Percentiles rank a stretch among this genome's conserved stretches.
phyloP scores from a whole-genome alignment of 805 yeast species.

The Starmerella powellii region DNA sequence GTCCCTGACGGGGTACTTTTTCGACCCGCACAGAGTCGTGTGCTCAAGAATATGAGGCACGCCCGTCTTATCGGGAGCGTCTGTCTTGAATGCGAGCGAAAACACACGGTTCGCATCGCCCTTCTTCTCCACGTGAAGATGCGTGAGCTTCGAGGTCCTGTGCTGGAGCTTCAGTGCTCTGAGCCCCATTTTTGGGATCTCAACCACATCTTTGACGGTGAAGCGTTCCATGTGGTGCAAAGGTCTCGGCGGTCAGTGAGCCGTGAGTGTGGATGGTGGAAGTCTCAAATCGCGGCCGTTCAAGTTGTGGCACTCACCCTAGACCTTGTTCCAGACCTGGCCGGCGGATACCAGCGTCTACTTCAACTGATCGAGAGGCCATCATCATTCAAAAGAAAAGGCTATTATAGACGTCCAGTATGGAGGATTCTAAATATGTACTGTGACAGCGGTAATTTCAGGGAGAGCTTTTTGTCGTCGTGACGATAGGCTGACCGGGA shows the following conservation, averaged over 20 bases:
- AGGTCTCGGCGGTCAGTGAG: too few relatives aligned
- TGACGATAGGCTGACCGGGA: too few relatives aligned
- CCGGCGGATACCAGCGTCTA: not conserved
- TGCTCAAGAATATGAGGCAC: conserved; percentile 95
- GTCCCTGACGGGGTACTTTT: conserved; percentile 84
- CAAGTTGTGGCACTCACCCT: not conserved
- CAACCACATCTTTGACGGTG: conserved; percentile 46
- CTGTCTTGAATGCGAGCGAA: conserved; percentile 79
- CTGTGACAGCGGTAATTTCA: too few relatives aligned
- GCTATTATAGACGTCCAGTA: too few relatives aligned
- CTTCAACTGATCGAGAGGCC: too few relatives aligned
- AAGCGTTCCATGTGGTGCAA: conserved; percentile 38
- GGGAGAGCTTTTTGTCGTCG: too few relatives aligned
- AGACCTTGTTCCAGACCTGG: conserved; percentile 1
- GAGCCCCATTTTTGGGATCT: conserved; percentile 71
- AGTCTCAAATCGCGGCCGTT: too few relatives aligned
- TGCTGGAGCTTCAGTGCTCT: conserved; percentile 68
- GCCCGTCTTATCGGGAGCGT: conserved; percentile 91
- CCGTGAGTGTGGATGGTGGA: too few relatives aligned
- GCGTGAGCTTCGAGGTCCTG: conserved; percentile 57
- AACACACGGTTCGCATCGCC: conserved; percentile 80
- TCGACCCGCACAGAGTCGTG: conserved; percentile 89
- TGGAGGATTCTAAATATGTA: too few relatives aligned
- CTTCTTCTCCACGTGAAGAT: conserved; percentile 65
- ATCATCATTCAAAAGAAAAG: too few relatives aligned